phyloP scores from a whole-genome alignment of 306 rosid genomes.

The Neltuma alba region DNA sequence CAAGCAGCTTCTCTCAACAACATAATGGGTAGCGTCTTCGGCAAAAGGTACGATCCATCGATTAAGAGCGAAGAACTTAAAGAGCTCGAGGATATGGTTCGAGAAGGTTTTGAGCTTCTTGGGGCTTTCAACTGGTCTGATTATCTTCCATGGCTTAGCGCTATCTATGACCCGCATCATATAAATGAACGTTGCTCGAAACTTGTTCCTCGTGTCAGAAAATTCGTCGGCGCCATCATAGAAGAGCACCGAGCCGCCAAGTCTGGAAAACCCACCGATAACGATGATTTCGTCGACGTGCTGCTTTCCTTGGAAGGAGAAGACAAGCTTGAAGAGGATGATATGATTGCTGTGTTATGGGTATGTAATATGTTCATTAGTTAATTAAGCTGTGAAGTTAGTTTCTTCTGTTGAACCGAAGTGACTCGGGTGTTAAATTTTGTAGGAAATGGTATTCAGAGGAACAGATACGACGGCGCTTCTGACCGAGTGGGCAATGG shows the following conservation, averaged over 20 bases:
- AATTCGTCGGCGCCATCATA: slow-evolving; percentile 45
- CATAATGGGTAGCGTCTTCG: slow-evolving; percentile 59
- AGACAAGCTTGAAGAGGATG: slow-evolving; percentile 52
- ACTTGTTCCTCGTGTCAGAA: slow-evolving; percentile 53
- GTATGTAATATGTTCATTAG: slow-evolving; percentile 17
- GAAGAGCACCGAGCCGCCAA: slow-evolving; percentile 42
- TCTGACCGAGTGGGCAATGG: slow-evolving; percentile 64
- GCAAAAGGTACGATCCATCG: slow-evolving; percentile 37
- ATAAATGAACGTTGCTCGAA: slow-evolving; percentile 44
- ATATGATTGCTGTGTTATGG: slow-evolving; percentile 66
- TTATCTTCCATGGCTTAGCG: slow-evolving; percentile 52
- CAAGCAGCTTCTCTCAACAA: slow-evolving; percentile 49
- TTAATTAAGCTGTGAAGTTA: background rate
- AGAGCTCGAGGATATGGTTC: slow-evolving; percentile 48
- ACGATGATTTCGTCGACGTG: slow-evolving; percentile 59
- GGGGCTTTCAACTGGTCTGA: slow-evolving; percentile 66
- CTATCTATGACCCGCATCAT: slow-evolving; percentile 46
- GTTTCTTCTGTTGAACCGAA: background rate
- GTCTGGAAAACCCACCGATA: slow-evolving; percentile 26
- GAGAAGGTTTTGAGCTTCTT: slow-evolving; percentile 60
- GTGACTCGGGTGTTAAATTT: background rate
- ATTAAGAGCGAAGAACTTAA: slow-evolving; percentile 12
- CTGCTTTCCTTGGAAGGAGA: slow-evolving; percentile 53
- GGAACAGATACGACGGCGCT: slow-evolving; percentile 63
- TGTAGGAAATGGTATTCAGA: slow-evolving; percentile 65